Conservation (phyloP, 2,329 filamentous ascomycete species). For the Aureobasidium sp. region DNA sequence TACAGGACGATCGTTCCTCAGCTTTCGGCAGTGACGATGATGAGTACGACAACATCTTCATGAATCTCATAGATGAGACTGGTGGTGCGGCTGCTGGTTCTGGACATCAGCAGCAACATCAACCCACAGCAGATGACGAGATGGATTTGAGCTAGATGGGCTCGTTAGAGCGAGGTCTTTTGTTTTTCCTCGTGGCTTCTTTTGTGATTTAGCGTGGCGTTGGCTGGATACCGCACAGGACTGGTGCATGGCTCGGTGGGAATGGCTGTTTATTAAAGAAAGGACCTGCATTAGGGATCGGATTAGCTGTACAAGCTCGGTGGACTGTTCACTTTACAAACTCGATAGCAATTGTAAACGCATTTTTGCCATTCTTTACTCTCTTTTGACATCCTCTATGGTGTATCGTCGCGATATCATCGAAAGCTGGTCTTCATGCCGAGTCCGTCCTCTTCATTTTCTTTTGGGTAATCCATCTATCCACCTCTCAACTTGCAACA, state of each 20-base stretch:
- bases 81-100: constrained; percentile 12
- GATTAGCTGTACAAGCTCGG: background rate
- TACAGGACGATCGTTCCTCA: constrained; percentile 12
- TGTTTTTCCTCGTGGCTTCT: background rate
- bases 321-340: background rate
- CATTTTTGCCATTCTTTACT: background rate
- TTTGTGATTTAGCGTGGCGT: constrained; percentile 5
- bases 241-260: background rate
- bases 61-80: constrained; percentile 51
- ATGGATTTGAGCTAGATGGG: constrained; percentile 21
- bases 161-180: background rate
- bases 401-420: background rate
- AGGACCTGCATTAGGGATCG: background rate
- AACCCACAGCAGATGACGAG: constrained; percentile 29
- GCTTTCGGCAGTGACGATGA: constrained; percentile 42
- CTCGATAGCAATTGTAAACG: background rate
- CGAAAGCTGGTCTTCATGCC: background rate
- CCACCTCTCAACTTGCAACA: constrained; percentile 18
- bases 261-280: background rate
- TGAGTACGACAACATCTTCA: constrained; percentile 55
- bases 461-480: too few relatives aligned
- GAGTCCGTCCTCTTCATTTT: background rate
- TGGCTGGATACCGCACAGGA: background rate
- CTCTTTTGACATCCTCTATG: background rate
- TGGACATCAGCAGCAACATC: constrained; percentile 14